These are phyloP conservation scores for Helianthus annuus DNA, from an alignment of 129 eudicot genomes.

Conservation along the genomic window HanXRQr2.0-SUNRISE NC_035449.2:15614973-15615472, in stretches of 20 bases:
- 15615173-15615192: conserved; percentile 83
- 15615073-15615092: conserved; percentile 72
- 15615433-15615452: conserved; percentile 45
- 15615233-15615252: conserved; percentile 4
- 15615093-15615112: conserved; percentile 77
- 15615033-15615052: background rate
- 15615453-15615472: conserved; percentile 80
- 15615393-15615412: background rate
- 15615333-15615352: conserved; percentile 92
- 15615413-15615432: background rate
- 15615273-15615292: conserved; percentile 94
- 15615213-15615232: background rate
- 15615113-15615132: conserved; percentile 94
- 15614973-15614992: too few species aligned
- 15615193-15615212: conserved; percentile 57
- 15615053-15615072: conserved; percentile 81
- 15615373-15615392: background rate
- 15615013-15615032: background rate
- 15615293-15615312: conserved; percentile 80
- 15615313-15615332: conserved; percentile 85
- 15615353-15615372: background rate
- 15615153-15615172: conserved; percentile 96
- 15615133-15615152: conserved; percentile 98
- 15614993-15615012: too few species aligned
- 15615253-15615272: conserved; percentile 24